Percentiles rank a stretch among this genome's conserved stretches.
These are phyloP conservation scores for Pichia cephalocereana DNA, from an alignment of 805 yeast genomes.

Conservation along the genomic window DNA sequence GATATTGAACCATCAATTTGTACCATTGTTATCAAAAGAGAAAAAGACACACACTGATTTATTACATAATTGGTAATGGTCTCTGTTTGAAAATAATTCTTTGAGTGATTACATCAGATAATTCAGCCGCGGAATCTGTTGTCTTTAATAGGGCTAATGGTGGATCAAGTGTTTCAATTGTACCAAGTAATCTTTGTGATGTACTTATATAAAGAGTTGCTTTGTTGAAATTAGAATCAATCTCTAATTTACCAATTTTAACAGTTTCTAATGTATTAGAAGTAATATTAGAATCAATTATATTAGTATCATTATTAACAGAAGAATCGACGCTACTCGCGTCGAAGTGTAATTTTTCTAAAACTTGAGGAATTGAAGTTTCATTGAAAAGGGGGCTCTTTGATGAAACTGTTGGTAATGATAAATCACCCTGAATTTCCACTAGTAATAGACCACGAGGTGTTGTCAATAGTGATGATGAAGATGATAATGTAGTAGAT, in stretches of 20 bases:
- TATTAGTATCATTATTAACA: too few species aligned
- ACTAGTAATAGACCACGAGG: slow-evolving; percentile 50
- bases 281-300: too few species aligned
- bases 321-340: too few species aligned
- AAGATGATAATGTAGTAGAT: background rate
- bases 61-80: slow-evolving; percentile 70
- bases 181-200: slow-evolving; percentile 62
- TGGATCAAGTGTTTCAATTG: slow-evolving; percentile 45
- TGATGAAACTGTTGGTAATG: slow-evolving; percentile 33
- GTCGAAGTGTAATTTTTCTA: background rate
- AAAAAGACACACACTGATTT: background rate
- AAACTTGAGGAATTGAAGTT: slow-evolving; percentile 15
- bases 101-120: slow-evolving; percentile 50
- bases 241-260: slow-evolving; percentile 34
- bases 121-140: slow-evolving; percentile 29
- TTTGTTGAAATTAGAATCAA: slow-evolving; percentile 34
- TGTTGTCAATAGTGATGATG: slow-evolving; percentile 28
- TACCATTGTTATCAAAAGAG: background rate
- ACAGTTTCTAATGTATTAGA: slow-evolving; percentile 36
- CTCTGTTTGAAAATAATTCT: slow-evolving; percentile 57
- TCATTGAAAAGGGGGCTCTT: slow-evolving; percentile 29
- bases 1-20: slow-evolving; percentile 4
- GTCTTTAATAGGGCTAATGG: slow-evolving; percentile 54
- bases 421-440: slow-evolving; percentile 70
- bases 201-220: slow-evolving; percentile 59